phyloP scores from a whole-genome alignment of 371 early-diverging fungal species.

The Mortierella sp. region DNA sequence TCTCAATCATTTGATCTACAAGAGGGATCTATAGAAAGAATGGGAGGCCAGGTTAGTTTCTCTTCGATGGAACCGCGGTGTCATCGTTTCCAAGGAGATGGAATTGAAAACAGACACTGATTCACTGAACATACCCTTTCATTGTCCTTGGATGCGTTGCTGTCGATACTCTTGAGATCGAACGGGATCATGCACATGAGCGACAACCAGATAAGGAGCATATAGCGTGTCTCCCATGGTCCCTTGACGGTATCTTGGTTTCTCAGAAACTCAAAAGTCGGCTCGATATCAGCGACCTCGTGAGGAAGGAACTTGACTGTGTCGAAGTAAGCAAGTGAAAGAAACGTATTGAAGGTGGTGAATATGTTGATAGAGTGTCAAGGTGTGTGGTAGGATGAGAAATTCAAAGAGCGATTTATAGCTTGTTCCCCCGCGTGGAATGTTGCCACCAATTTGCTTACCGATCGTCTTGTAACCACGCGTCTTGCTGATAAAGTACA shows the following conservation, averaged over 20 bases:
- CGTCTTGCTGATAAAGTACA: conserved; percentile 83
- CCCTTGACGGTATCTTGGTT: conserved; percentile 37
- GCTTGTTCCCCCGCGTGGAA: too few relatives aligned
- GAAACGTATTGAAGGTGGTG: background rate
- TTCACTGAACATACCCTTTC: conserved; percentile 30
- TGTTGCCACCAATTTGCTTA: too few relatives aligned
- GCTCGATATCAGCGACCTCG: conserved; percentile 90
- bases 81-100: background rate
- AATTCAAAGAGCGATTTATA: too few relatives aligned
- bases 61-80: too few relatives aligned
- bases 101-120: background rate
- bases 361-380: background rate
- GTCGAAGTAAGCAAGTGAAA: background rate
- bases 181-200: conserved; percentile 94
- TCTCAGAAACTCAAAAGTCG: conserved; percentile 71
- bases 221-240: conserved; percentile 81
- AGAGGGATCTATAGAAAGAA: conserved; percentile 56
- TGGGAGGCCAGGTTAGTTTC: too few relatives aligned
- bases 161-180: conserved; percentile 86
- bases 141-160: conserved; percentile 54
- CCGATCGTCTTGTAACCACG: conserved; percentile 89
- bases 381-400: too few relatives aligned
- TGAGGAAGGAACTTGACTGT: conserved; percentile 90
- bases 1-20: conserved; percentile 62
- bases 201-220: conserved; percentile 87